phyloP scores from a whole-genome alignment of 2,329 filamentous ascomycete species.

The Fonsecaea monophora region DNA sequence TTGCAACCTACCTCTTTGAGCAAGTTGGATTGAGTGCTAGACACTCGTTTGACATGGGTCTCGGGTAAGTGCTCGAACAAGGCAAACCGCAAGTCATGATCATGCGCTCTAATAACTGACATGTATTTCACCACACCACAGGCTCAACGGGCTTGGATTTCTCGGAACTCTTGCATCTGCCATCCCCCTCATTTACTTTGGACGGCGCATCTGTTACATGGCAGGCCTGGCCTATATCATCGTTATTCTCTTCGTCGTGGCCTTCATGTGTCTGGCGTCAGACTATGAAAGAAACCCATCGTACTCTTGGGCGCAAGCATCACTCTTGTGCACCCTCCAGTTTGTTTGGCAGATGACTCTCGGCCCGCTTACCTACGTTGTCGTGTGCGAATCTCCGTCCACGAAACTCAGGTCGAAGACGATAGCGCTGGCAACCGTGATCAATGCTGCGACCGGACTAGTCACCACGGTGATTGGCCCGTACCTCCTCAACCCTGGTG shows the following conservation, averaged over 20 bases:
- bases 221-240: conserved; percentile 42
- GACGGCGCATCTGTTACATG: conserved; percentile 42
- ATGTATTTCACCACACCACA: conserved; percentile 44
- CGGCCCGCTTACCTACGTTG: conserved; percentile 59
- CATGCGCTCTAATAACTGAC: background rate
- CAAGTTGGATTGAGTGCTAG: conserved; percentile 47
- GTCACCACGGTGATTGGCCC: conserved; percentile 49
- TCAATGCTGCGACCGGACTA: conserved; percentile 58
- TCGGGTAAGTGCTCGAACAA: conserved; percentile 60
- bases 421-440: conserved; percentile 57
- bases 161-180: conserved; percentile 4
- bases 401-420: conserved; percentile 61
- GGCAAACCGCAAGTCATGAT: conserved; percentile 53
- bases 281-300: conserved; percentile 41
- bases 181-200: conserved; percentile 3
- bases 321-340: conserved; percentile 58
- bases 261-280: conserved; percentile 39
- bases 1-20: conserved; percentile 50
- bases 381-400: conserved; percentile 60
- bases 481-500: conserved; percentile 46
- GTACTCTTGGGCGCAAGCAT: conserved; percentile 44
- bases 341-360: conserved; percentile 62
- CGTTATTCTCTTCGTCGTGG: conserved; percentile 43
- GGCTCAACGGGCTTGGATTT: conserved; percentile 46
- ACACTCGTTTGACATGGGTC: conserved; percentile 64